Evolutionary conservation across 2,329 filamentous ascomycete species (phyloP), one percentile per base, ranked within the genome.

Genomic region (Aspergillus udagawae): DNA sequence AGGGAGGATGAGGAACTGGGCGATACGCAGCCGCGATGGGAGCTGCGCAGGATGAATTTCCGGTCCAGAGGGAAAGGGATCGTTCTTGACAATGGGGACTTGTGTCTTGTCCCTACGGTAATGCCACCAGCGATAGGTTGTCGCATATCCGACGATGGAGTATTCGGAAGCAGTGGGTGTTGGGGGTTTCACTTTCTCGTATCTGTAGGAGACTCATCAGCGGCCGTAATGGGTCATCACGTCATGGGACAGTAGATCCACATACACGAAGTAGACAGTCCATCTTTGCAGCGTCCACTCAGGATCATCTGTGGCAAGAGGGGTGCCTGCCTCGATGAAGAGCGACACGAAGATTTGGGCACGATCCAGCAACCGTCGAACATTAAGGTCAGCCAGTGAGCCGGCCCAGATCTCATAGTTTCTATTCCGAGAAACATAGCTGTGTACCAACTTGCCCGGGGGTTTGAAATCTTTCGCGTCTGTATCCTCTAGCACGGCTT

Each of bases 301-400:
- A 0, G 88, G 83, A 53, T 89, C 82, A 42, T 92, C 86, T 2
- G 88, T 78, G 17, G 84, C 84, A 49, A 97, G 86, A 41, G 85
- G 85, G 4, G 86, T 89, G n/a, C 92, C 94, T 28, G 91, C 94
- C 73, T 99, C 95, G 60, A 99, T 97, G 72, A 92, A 95, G 58
- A 97, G 81, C 17, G 91, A 86, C 4, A 92, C 85, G 38, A 96
- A 79, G 55, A 97, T 85, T 75, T 96, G 92, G 62, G 95, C 84
- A 53, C 92, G 90, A 60, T 85, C 85, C 67, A 96, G 80, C 42
- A 97, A 79, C 66, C 87, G 82, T 67, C 84, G 83, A 45, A 95
- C 85, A 17, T 81, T 81, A 0, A 83, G 78, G 69, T 97, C 87
- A 2, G 83, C 80, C 53, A 99, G 79, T 52, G 80, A 88, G 8